Base-by-base conservation (phyloP, 2,329 filamentous ascomycete genomes). In the Cordyceps cicadae region DNA sequence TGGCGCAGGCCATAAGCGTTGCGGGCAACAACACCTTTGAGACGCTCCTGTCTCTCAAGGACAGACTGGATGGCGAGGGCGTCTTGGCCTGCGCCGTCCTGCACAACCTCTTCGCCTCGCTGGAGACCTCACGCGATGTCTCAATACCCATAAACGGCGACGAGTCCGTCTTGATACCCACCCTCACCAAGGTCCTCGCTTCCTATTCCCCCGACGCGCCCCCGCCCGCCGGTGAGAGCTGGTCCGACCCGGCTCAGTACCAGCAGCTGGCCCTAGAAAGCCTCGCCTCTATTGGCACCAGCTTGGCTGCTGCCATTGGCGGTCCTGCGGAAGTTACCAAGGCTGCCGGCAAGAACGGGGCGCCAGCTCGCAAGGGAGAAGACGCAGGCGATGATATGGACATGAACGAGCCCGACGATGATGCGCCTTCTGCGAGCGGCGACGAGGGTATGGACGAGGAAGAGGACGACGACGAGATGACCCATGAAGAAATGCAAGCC, bases 211-310 rank as follows among this genome's bases (percentile, higher is more conserved):
- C 68, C 6, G 67, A 65, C 19, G 68, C 66, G 68, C 62, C 41
- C 43, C 48, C 62, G 45, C 57, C 66, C 24, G 64, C 77, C 41
- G 75, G 71, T 37, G 63, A 70, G 21, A 71, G 71, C 60, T 76
- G 73, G 67, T 73, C 74, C 9, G 75, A 72, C 63, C 72, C 77
- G 1, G 64, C 72, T 8, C 80, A 83, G 63, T 76, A 79, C 45
- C 70, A 81, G 56, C 76, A 81, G 66, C 70, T 85, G 17, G 83
- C 83, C 3, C 72, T 88, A 0, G 84, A 88, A 70, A 81, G 85
- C 17, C 74, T 87, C 0, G 85, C 84, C 4, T 84, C 84, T 7
- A 87, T 88, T 52, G 84, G 84, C 48, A 87, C 84, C 3, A 78
- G 76, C 51, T 73, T 87, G 14, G 80, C 82, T 66, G 75, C 79